phyloP scores from a whole-genome alignment of 768 basidiomycete genomes.

The Termitomyces sp. region DNA sequence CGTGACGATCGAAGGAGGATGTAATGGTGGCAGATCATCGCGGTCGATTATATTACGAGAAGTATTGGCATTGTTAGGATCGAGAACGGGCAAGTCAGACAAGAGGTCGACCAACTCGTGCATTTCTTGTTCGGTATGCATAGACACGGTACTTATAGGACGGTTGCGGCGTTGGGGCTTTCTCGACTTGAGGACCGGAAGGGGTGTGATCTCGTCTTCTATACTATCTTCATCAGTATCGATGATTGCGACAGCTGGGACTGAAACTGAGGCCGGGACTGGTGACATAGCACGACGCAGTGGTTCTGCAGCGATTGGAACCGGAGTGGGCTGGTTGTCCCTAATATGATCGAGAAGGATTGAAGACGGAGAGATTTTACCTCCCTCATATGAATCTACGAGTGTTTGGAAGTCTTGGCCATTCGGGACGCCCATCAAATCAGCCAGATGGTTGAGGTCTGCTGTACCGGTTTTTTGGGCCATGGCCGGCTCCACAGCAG shows the following conservation, averaged over 20 bases:
- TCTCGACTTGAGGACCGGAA: conserved; percentile 19
- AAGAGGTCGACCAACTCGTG: conserved; percentile 49
- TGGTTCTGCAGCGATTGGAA: not conserved
- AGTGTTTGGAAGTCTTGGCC: conserved; percentile 5
- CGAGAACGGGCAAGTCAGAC: conserved; percentile 21
- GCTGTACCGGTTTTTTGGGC: not conserved
- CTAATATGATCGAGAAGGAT: not conserved
- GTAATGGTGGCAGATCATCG: not conserved
- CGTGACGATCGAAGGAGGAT: not conserved
- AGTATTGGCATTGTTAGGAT: not conserved
- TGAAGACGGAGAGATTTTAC: not conserved
- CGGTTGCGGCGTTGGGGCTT: conserved; percentile 27
- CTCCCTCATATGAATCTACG: not conserved
- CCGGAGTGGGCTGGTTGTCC: not conserved
- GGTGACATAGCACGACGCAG: not conserved
- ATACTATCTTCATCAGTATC: not conserved
- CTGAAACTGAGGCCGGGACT: not conserved
- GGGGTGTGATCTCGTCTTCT: conserved; percentile 21
- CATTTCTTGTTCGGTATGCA: conserved; percentile 46
- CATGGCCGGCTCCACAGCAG: not conserved
- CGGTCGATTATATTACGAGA: not conserved
- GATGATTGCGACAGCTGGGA: not conserved
- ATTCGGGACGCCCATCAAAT: conserved; percentile 8
- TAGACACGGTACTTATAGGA: conserved; percentile 40
- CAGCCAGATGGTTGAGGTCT: conserved; percentile 7